Evolutionary conservation across 305 asterid genomes (phyloP).

Genomic region (Solanum aculeatissimum): DNA sequence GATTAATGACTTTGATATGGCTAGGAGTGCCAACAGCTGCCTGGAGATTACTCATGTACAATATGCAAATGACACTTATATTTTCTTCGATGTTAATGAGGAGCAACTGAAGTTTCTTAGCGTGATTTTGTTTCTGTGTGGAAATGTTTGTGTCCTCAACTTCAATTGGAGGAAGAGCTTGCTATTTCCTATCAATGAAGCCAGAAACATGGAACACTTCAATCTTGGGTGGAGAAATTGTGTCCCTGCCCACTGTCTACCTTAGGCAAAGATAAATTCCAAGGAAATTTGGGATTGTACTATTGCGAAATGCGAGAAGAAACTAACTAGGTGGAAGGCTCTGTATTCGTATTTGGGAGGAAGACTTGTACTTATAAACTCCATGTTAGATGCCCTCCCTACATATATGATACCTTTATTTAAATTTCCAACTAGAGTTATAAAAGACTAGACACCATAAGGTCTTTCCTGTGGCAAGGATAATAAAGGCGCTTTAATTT

Average conservation of each 20-base stretch:
- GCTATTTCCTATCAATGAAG: neutral
- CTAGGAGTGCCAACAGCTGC: neutral
- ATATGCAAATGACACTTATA: neutral
- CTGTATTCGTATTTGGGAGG: neutral
- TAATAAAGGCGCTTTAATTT: neutral
- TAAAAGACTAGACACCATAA: neutral
- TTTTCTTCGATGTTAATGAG: neutral
- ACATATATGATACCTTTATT: neutral
- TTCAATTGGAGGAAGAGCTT: neutral
- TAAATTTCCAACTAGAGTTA: neutral
- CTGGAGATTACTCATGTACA: neutral
- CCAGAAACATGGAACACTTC: neutral
- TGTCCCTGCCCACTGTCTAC: neutral
- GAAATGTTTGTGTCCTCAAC: neutral
- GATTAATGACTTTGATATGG: neutral
- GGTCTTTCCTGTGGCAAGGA: neutral
- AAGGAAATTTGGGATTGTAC: neutral
- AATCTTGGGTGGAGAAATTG: neutral
- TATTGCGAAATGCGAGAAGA: neutral
- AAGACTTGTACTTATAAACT: neutral
- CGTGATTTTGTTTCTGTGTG: neutral
- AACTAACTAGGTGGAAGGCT: neutral
- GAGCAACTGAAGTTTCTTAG: neutral
- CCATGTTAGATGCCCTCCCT: neutral
- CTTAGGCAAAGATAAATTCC: neutral